Conservation (phyloP, 2,329 filamentous ascomycete genomes). For the Neonectria punicea region DNA sequence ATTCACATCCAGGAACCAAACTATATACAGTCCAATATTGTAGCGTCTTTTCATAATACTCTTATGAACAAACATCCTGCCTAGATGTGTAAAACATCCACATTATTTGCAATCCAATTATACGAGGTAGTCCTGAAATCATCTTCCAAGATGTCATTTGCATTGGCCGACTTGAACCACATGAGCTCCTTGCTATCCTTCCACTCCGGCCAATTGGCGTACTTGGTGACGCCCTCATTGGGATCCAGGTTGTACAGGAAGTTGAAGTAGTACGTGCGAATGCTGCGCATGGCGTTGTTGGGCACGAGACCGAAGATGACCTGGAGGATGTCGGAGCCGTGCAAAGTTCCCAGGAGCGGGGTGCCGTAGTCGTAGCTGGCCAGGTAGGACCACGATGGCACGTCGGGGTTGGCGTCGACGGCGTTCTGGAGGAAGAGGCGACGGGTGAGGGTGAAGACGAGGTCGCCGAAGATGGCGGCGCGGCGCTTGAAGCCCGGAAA, state of each 20-base stretch:
- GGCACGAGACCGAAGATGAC: conserved; percentile 73
- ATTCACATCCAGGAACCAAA: neutral
- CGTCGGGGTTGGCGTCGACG: conserved; percentile 59
- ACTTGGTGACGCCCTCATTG: conserved; percentile 62
- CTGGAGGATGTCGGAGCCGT: conserved; percentile 75
- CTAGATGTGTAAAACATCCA: conserved; percentile 39
- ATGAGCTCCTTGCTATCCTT: conserved; percentile 59
- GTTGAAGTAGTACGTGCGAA: conserved; percentile 76
- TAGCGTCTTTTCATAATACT: neutral
- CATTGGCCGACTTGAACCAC: conserved; percentile 52
- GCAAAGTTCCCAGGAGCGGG: conserved; percentile 80
- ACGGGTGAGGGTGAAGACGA: conserved; percentile 78
- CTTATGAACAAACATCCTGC: neutral
- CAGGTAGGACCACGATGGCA: conserved; percentile 80
- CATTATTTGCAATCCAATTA: conserved; percentile 43
- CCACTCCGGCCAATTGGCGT: conserved; percentile 56
- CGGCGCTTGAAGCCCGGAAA: conserved; percentile 83
- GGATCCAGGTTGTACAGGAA: conserved; percentile 79
- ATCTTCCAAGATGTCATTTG: conserved; percentile 48
- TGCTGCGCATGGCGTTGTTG: conserved; percentile 69
- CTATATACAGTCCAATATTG: neutral
- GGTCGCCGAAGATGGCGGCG: conserved; percentile 78
- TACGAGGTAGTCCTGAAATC: conserved; percentile 50
- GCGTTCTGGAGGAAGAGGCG: conserved; percentile 68
- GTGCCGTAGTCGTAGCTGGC: conserved; percentile 77